Conservation (phyloP, 441 rosid genomes). For the Capsella rubella region DNA sequence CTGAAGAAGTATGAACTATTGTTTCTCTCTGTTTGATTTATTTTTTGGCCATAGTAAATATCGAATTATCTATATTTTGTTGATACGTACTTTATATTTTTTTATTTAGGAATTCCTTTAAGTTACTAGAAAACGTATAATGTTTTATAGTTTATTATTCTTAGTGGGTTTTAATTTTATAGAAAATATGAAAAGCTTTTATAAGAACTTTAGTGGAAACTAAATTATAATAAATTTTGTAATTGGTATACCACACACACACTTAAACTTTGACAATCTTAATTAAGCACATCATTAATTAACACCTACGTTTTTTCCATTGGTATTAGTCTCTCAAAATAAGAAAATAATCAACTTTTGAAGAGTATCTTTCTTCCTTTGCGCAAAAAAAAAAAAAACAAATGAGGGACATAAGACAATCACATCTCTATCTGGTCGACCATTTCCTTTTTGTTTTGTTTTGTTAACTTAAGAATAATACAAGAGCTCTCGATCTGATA, state of each 20-base stretch:
- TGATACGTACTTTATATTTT: background rate
- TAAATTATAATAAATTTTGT: background rate
- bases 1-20: too few species aligned
- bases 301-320: background rate
- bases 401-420: constrained; percentile 20
- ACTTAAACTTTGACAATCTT: too few species aligned
- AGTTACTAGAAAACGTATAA: background rate
- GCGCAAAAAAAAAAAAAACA: background rate
- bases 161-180: background rate
- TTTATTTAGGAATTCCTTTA: too few species aligned
- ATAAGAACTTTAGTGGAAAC: background rate
- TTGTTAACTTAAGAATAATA: constrained; percentile 27
- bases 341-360: background rate
- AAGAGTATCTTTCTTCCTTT: background rate
- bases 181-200: background rate
- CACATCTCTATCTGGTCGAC: background rate
- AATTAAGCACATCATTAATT: too few species aligned
- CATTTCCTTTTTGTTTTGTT: background rate
- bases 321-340: background rate
- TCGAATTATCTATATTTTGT: too few species aligned
- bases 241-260: too few species aligned
- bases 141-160: background rate
- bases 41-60: too few species aligned
- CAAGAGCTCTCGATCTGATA: constrained; percentile 32
- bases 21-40: too few species aligned